Evolutionary conservation across 805 yeast genomes (phyloP).

Genomic region (Lachancea thermotolerans): DNA sequence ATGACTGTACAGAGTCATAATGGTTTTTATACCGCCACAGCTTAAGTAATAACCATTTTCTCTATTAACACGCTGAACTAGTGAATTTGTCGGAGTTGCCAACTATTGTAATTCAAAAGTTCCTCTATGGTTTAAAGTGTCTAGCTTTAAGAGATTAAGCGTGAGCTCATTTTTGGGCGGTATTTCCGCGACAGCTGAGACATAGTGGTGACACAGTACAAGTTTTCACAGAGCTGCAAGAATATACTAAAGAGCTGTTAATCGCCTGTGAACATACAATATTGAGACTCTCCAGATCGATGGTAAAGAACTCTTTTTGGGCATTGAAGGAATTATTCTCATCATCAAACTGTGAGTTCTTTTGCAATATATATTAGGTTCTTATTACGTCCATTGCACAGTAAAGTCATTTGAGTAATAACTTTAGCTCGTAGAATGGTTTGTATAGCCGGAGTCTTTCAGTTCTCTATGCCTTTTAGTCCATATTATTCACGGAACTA

Average conservation of each 20-base stretch:
- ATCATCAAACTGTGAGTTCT: neutral
- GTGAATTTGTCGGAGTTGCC: neutral
- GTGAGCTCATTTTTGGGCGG: neutral
- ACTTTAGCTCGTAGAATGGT: neutral
- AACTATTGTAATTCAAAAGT: neutral
- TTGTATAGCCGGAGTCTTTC: neutral
- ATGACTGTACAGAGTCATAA: neutral
- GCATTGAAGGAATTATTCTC: neutral
- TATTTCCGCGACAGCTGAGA: neutral
- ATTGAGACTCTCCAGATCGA: neutral
- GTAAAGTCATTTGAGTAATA: neutral
- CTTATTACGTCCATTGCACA: neutral
- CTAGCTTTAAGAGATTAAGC: neutral
- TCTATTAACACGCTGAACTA: neutral
- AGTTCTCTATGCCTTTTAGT: neutral
- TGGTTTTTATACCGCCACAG: neutral
- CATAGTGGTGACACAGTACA: neutral
- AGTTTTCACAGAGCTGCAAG: neutral
- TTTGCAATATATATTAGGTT: neutral
- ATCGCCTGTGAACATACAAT: neutral
- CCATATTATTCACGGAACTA: neutral
- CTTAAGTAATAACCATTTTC: neutral
- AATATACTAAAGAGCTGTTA: neutral
- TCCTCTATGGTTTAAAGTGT: neutral
- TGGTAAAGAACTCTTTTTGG: neutral